Percentiles rank a stretch among this genome's conserved stretches.
Conservation (phyloP, 1,284 basidiomycete species). For the Microbotryum saponariae region DNA sequence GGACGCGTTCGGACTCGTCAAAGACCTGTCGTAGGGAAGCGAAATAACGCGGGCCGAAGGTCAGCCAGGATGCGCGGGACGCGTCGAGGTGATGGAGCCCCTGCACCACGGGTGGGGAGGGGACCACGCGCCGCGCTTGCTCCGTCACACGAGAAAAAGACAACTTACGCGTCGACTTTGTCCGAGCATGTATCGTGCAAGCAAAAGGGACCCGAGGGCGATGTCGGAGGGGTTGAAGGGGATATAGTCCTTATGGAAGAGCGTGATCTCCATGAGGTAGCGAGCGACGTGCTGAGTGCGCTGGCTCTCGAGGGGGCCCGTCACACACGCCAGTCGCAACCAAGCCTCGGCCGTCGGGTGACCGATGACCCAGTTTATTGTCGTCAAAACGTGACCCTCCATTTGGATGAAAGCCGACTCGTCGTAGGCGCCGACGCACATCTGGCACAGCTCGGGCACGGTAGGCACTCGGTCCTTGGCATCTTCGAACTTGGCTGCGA, state of each 20-base stretch:
- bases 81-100: slow-evolving; percentile 1
- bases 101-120: neutral
- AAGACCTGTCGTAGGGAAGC: slow-evolving; percentile 30
- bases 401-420: slow-evolving; percentile 41
- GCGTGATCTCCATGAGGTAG: slow-evolving; percentile 95
- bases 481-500: slow-evolving; percentile 98
- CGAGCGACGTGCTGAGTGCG: slow-evolving; percentile 90
- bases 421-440: slow-evolving; percentile 49
- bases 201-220: slow-evolving; percentile 75
- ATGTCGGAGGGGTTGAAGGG: slow-evolving; percentile 75
- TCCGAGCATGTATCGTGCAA: slow-evolving; percentile 61
- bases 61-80: slow-evolving; percentile 1
- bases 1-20: slow-evolving; percentile 68
- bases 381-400: slow-evolving; percentile 87
- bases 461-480: slow-evolving; percentile 96
- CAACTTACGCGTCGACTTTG: slow-evolving; percentile 27
- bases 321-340: slow-evolving; percentile 58
- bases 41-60: slow-evolving; percentile 6
- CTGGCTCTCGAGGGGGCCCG: slow-evolving; percentile 58
- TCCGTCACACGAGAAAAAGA: slow-evolving; percentile 49
- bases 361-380: slow-evolving; percentile 93
- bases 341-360: slow-evolving; percentile 97
- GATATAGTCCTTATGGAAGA: slow-evolving; percentile 94
- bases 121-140: neutral
- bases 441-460: slow-evolving; percentile 83